These are phyloP conservation scores for Colletotrichum caudatum DNA, from an alignment of 2,329 filamentous ascomycete genomes.

Conservation along the genomic window DNA sequence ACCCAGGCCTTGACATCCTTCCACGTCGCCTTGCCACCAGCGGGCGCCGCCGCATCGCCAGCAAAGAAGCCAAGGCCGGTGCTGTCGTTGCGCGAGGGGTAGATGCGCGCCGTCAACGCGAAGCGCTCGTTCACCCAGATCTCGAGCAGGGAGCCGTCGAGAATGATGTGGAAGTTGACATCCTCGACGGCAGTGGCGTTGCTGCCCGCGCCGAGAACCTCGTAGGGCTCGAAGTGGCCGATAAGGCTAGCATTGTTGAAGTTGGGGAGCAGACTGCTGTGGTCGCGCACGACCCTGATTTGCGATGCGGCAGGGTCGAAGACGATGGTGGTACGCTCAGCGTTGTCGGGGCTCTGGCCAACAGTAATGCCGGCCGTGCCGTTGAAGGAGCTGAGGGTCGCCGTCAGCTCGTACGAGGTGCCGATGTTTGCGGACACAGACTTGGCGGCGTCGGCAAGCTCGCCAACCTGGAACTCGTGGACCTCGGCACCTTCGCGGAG, in stretches of 20 bases:
- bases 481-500: slow-evolving; percentile 37
- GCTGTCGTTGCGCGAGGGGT: slow-evolving; percentile 42
- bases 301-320: slow-evolving; percentile 29
- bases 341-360: slow-evolving; percentile 39
- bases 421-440: slow-evolving; percentile 28
- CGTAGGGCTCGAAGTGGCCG: slow-evolving; percentile 41
- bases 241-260: slow-evolving; percentile 39
- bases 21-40: slow-evolving; percentile 31
- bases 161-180: slow-evolving; percentile 35
- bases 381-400: slow-evolving; percentile 31
- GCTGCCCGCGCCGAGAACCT: slow-evolving; percentile 10
- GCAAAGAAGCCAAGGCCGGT: slow-evolving; percentile 41
- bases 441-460: slow-evolving; percentile 22
- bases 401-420: slow-evolving; percentile 40
- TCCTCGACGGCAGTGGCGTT: slow-evolving; percentile 26
- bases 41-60: slow-evolving; percentile 14
- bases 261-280: slow-evolving; percentile 41
- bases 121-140: slow-evolving; percentile 43
- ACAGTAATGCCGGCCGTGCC: slow-evolving; percentile 37
- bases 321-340: slow-evolving; percentile 39
- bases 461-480: slow-evolving; percentile 30
- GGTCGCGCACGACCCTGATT: slow-evolving; percentile 37
- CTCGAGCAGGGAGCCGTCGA: slow-evolving; percentile 41
- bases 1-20: slow-evolving; percentile 36
- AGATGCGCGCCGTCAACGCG: slow-evolving; percentile 40